These are phyloP conservation scores for Dunaliella primolecta DNA, from an alignment of 139 green algal species.

Conservation along the genomic window DNA sequence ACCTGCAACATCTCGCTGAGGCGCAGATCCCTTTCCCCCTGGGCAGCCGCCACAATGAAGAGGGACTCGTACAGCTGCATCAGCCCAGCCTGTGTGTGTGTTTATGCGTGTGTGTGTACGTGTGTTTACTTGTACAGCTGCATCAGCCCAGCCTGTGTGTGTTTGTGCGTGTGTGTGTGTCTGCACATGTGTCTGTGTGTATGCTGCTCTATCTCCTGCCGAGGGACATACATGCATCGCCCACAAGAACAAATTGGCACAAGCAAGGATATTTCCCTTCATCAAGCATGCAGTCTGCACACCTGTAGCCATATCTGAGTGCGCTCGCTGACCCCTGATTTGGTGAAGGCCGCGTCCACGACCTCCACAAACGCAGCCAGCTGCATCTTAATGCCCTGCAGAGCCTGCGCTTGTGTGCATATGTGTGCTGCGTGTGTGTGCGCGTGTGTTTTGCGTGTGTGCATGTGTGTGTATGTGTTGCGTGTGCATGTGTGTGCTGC, in stretches of 20 bases:
- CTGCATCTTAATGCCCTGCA: conserved; percentile 9
- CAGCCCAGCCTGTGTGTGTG: neutral
- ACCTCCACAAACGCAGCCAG: conserved; percentile 16
- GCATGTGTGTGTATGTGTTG: neutral
- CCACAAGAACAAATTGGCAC: neutral
- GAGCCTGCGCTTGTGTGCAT: neutral
- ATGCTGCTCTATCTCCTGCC: neutral
- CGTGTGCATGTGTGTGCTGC: neutral
- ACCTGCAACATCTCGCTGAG: conserved; percentile 19
- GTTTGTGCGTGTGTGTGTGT: neutral
- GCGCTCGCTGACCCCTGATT: conserved; percentile 8
- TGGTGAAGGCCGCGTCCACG: conserved; percentile 14
- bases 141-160: conserved; percentile 5
- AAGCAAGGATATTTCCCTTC: neutral
- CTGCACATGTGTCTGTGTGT: neutral
- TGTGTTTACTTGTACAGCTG: conserved; percentile 22
- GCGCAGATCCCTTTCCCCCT: conserved; percentile 9
- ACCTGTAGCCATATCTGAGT: conserved; percentile 29
- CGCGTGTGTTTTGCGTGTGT: too few species aligned
- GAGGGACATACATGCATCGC: neutral
- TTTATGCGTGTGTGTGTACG: too few species aligned
- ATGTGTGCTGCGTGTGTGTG: neutral
- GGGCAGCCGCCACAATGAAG: neutral
- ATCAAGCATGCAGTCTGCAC: neutral
- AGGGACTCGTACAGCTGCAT: conserved; percentile 23